phyloP scores from a whole-genome alignment of 768 basidiomycete species.

The Russula virescens region DNA sequence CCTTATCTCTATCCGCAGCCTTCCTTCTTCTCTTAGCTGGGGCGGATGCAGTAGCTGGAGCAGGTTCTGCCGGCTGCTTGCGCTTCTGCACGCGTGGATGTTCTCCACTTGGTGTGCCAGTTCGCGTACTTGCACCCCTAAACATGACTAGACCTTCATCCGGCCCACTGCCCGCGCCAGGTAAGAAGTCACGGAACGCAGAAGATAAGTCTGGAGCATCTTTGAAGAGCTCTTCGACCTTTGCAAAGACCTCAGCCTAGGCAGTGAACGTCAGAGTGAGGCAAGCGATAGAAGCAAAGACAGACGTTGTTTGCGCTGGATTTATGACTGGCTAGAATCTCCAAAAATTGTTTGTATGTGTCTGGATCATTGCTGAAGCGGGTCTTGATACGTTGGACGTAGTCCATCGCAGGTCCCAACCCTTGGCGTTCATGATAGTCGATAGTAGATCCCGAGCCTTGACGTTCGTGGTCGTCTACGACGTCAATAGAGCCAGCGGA shows the following conservation, averaged over 20 bases:
- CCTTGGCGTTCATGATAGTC: conserved; percentile 24
- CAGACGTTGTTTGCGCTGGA: conserved; percentile 46
- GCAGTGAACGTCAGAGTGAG: neutral
- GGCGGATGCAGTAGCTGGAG: conserved; percentile 30
- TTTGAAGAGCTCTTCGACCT: conserved; percentile 65
- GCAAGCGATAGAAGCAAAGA: conserved; percentile 23
- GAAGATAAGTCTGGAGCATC: conserved; percentile 68
- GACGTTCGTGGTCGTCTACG: conserved; percentile 19
- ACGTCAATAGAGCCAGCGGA: conserved; percentile 7
- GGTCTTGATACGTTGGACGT: conserved; percentile 95
- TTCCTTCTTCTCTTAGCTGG: conserved; percentile 71
- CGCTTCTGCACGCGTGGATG: conserved; percentile 38
- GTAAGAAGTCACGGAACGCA: conserved; percentile 73
- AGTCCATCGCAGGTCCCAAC: conserved; percentile 82
- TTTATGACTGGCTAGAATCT: conserved; percentile 65
- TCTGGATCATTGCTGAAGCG: conserved; percentile 75
- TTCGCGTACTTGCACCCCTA: conserved; percentile 24
- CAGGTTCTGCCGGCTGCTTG: conserved; percentile 27
- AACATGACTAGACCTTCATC: conserved; percentile 15
- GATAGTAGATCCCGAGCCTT: conserved; percentile 67
- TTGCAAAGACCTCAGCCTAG: conserved; percentile 64
- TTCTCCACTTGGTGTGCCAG: conserved; percentile 29
- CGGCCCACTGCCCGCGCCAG: conserved; percentile 31
- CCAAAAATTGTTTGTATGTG: conserved; percentile 74
- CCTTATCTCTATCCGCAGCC: conserved; percentile 40